Base-by-base conservation (phyloP, 345 rosid species). In the Adansonia digitata region DNA sequence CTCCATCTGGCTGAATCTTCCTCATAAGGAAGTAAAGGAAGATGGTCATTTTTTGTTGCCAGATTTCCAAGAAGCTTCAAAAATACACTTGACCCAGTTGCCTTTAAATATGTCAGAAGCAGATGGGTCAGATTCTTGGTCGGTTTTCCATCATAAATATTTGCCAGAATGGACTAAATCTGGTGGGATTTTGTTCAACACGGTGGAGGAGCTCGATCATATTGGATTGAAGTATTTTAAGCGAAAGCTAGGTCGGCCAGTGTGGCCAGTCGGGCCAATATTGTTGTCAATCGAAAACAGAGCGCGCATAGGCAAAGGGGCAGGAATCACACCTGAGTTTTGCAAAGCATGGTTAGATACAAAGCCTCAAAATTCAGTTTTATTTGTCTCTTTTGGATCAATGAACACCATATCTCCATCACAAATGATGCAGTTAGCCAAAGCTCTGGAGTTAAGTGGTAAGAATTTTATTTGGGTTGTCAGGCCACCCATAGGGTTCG, bases 91-190 rank as follows among this genome's bases (percentile, higher is more conserved):
- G 14, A 82, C 85, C 0, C 94, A 86, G 80, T 63, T 87, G 69
- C 77, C 92, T 5, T 22, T 77, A 45, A 79, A 6, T 29, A 79
- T 88, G 56, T 60, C 65, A 22, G 81, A 79, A 62, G 91, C 90
- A 5, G 84, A 83, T 51, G 91, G 91, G 7, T 73, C 65, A 0
- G 92, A 90, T 77, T n/a, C 79, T 2, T 85, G 86, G 85, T 84
- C 91, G 13, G 63, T 81, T 18, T 88, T 80, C 57, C 88, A 83
- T 42, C 43, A 49, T 0, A 43, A 48, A 64, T 77, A 80, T 74
- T 74, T 88, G 1, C 66, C 89, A 0, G 86, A 77, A 2, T 88
- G 88, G 86, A 48, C 11, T 15, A 77, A 85, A 37, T 75, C 94
- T 13, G 74, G 55, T 52, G 81, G 65, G 18, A 51, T 79, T 60